Evolutionary conservation across 805 yeast species (phyloP).

Genomic region (Candida taoyuanica): DNA sequence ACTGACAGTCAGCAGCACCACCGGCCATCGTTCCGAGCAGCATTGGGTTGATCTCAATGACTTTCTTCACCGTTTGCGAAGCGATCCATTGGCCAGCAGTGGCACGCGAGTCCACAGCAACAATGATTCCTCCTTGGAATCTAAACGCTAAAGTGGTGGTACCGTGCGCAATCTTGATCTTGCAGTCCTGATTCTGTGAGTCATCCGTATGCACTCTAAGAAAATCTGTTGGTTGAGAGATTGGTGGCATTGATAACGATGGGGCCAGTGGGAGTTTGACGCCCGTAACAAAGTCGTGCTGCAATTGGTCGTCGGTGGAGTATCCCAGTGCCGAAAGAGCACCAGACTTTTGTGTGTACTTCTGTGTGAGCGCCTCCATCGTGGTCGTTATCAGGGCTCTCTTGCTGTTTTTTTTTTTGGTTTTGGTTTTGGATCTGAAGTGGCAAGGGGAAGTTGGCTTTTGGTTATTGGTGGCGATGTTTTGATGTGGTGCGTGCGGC

Average conservation of each 20-base stretch:
- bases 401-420: background rate
- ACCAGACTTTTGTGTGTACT: slow-evolving; percentile 19
- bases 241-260: slow-evolving; percentile 69
- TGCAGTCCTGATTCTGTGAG: slow-evolving; percentile 85
- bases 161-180: slow-evolving; percentile 96
- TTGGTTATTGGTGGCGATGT: no score
- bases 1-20: slow-evolving; percentile 99
- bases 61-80: slow-evolving; percentile 96
- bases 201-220: slow-evolving; percentile 98
- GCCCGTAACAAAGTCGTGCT: slow-evolving; percentile 33
- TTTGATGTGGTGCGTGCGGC: no score
- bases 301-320: slow-evolving; percentile 29
- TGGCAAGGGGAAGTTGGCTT: no score
- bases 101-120: slow-evolving; percentile 97
- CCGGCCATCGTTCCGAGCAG: slow-evolving; percentile 98
- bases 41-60: slow-evolving; percentile 92
- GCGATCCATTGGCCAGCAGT: slow-evolving; percentile 98
- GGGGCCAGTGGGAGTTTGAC: slow-evolving; percentile 43
- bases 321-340: slow-evolving; percentile 17
- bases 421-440: no score
- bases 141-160: slow-evolving; percentile 98
- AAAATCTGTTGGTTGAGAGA: slow-evolving; percentile 85
- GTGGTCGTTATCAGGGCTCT: slow-evolving; percentile 1
- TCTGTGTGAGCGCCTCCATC: slow-evolving; percentile 25
- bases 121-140: slow-evolving; percentile 91